phyloP scores from a whole-genome alignment of 2,329 filamentous ascomycete species.

The Pseudogymnoascus sp. region DNA sequence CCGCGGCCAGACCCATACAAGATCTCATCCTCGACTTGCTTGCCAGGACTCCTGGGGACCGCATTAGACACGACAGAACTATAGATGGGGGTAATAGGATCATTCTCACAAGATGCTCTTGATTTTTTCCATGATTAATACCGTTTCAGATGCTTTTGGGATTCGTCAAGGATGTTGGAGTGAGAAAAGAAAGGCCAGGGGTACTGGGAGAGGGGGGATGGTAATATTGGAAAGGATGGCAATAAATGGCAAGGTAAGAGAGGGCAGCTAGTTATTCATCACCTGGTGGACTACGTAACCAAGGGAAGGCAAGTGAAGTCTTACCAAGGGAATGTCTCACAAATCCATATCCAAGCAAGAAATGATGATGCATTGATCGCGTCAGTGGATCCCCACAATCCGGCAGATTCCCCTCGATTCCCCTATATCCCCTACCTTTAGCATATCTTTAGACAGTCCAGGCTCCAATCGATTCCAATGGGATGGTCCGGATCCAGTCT shows the following conservation, averaged over 20 bases:
- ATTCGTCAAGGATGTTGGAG: conserved; percentile 2
- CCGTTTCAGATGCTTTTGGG: conserved; percentile 1
- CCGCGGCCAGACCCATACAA: conserved; percentile 19
- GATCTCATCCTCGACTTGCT: conserved; percentile 23
- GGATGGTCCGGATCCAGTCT: conserved; percentile 6
- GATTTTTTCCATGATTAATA: conserved; percentile 27
- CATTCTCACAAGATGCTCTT: conserved; percentile 27
- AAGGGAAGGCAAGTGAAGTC: neutral
- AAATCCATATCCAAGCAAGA: neutral
- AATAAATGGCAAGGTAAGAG: conserved; percentile 8
- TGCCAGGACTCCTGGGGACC: conserved; percentile 19
- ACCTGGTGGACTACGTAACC: conserved; percentile 1
- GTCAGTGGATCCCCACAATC: neutral
- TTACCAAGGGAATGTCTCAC: conserved; percentile 7
- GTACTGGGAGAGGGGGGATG: neutral
- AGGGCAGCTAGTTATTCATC: conserved; percentile 5
- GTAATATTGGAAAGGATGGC: neutral
- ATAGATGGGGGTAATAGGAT: neutral
- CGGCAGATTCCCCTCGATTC: conserved; percentile 3
- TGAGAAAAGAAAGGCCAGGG: neutral
- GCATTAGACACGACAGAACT: neutral
- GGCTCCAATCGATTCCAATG: neutral
- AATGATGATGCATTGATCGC: conserved; percentile 9
- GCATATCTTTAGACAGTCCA: neutral
- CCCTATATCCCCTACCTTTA: conserved; percentile 9